Evolutionary conservation across 805 yeast genomes (phyloP), one percentile per base, ranked within the genome.

Genomic region (Metschnikowia cubensis): DNA sequence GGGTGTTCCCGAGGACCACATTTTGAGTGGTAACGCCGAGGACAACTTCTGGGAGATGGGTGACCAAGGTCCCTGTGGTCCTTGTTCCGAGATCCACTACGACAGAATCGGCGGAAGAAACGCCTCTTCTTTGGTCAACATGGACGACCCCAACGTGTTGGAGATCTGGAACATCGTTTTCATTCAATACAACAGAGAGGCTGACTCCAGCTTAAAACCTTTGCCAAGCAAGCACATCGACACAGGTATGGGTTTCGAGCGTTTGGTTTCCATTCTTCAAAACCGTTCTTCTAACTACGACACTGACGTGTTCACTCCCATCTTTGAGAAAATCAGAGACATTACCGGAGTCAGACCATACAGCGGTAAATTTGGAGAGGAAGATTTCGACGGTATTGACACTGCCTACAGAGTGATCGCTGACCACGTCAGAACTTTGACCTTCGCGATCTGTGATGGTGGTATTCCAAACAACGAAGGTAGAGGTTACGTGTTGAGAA

Each of bases 21-120:
- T 94, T 59, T 75, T 94, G 58, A 96, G 97, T 18, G 99, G 99
- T 50, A 75, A 84, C 59, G 87, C 84, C 48, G 76, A 83, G 65
- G 99, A 94, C 69, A 94, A 94, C 74, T 94, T 94, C 72, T 94
- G 99, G 99, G 99, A 94, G 76, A 94, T 94, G 99, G 99, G 99
- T 62, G 99, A 95, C 66, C 98, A 92, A 76, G 99, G 99, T 59
- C 99, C 99, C 44, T 94, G 99, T 77, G 99, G 99, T 55, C 99
- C 99, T 47, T 95, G 99, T 74, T 87, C 96, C 21, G 99, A 94
- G 72, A 81, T 94, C 60, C 99, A 94, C 71, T 94, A 89, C 69
- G 99, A 94, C 71, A 84, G 99, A 73, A 90, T 94, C 57, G 99
- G 99, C 58, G 97, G 98, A 51, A 85, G 99, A 77, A 92, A 94